phyloP scores from a whole-genome alignment of 2,329 filamentous ascomycete genomes.

The Arachnomyces sp. region DNA sequence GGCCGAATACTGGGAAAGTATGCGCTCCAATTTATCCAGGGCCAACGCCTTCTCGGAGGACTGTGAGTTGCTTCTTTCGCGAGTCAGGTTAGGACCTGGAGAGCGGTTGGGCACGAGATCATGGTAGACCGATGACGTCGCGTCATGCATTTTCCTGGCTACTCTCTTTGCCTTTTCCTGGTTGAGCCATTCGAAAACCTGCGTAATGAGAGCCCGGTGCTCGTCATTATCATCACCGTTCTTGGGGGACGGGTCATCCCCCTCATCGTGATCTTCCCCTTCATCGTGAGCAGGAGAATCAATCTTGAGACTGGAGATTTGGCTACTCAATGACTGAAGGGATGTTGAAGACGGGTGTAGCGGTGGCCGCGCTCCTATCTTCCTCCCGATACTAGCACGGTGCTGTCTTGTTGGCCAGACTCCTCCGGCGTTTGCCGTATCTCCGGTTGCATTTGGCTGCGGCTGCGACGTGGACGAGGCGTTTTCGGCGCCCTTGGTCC shows the following conservation, averaged over 20 bases:
- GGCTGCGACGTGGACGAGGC: no score
- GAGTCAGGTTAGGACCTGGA: slow-evolving; percentile 15
- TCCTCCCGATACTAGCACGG: slow-evolving; percentile 15
- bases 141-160: slow-evolving; percentile 43
- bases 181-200: slow-evolving; percentile 76
- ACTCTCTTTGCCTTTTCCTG: slow-evolving; percentile 64
- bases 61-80: slow-evolving; percentile 46
- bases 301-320: slow-evolving; percentile 12
- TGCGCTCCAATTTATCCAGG: slow-evolving; percentile 71
- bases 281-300: slow-evolving; percentile 7
- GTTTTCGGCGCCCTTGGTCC: no score
- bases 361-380: slow-evolving; percentile 15
- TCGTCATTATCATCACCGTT: slow-evolving; percentile 6
- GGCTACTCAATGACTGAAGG: slow-evolving; percentile 16
- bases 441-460: no score
- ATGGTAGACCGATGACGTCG: slow-evolving; percentile 28
- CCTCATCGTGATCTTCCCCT: slow-evolving; percentile 3
- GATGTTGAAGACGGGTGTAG: slow-evolving; percentile 14
- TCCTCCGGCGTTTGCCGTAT: not conserved
- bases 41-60: slow-evolving; percentile 63
- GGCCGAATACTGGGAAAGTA: slow-evolving; percentile 41
- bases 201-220: slow-evolving; percentile 49
- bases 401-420: slow-evolving; percentile 10
- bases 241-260: no score
- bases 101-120: slow-evolving; percentile 28